These are phyloP conservation scores for Penicillium sp. DNA, from an alignment of 2,329 filamentous ascomycete species.

Conservation along the genomic window DNA sequence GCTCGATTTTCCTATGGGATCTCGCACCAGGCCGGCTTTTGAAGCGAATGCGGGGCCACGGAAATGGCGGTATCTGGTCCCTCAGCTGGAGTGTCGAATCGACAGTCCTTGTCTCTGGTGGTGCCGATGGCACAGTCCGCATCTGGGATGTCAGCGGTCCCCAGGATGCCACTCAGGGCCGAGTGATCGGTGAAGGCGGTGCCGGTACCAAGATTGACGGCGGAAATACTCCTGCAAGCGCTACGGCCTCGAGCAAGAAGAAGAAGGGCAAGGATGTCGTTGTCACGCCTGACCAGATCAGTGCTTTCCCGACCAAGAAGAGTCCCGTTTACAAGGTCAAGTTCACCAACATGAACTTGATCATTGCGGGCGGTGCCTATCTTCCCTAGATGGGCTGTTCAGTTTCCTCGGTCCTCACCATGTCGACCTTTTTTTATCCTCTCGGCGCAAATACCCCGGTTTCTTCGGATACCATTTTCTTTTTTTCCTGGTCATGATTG, in stretches of 20 bases:
- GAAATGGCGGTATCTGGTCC: conserved; percentile 90
- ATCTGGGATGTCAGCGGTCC: conserved; percentile 88
- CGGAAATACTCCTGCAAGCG: conserved; percentile 57
- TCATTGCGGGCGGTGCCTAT: conserved; percentile 80
- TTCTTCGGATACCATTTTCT: conserved; percentile 7
- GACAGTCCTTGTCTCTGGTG: conserved; percentile 85
- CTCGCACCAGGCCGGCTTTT: conserved; percentile 82
- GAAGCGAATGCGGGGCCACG: conserved; percentile 93
- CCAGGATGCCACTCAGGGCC: conserved; percentile 62
- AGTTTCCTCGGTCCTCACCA: neutral
- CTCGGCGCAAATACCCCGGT: conserved; percentile 29
- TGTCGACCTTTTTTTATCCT: conserved; percentile 5
- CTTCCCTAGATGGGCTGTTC: conserved; percentile 51
- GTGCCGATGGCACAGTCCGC: conserved; percentile 89
- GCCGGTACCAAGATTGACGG: conserved; percentile 59
- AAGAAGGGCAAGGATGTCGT: conserved; percentile 91
- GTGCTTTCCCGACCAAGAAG: conserved; percentile 94
- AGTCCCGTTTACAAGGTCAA: conserved; percentile 90
- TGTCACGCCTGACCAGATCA: conserved; percentile 91
- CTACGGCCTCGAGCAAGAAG: conserved; percentile 49
- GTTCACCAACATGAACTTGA: conserved; percentile 94
- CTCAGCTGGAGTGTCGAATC: conserved; percentile 94
- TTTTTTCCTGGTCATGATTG: conserved; percentile 4
- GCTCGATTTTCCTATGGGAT: conserved; percentile 94
- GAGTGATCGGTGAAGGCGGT: conserved; percentile 57